Evolutionary conservation across 345 rosid genomes (phyloP), one percentile per base, ranked within the genome.

Genomic region (Salix dunnii): DNA sequence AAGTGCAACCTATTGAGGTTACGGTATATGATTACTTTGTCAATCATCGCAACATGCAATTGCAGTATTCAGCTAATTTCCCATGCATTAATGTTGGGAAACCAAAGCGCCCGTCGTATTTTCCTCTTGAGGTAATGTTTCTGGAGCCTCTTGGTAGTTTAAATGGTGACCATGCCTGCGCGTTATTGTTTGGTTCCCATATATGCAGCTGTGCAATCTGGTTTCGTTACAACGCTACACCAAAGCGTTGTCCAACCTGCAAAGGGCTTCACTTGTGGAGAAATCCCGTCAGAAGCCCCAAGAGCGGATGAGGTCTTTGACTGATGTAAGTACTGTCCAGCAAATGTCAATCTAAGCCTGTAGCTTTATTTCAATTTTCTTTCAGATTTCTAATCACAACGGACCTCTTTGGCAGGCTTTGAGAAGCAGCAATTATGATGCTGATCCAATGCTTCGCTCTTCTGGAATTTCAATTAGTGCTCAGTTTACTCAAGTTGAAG

Each of bases 401-500:
- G 16, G 51, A 13, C 4, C 14, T 74, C 68, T 67, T 48, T 71
- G 75, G 58, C 79, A 94, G 98, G 90, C 89, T 80, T 82, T 92
- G 78, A 82, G 66, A 65, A 76, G 31, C 28, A 87, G 96, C 88
- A 86, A 88, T 27, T 94, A 94, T 74, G 87, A 82, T 72, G 82
- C 82, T 69, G 97, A 92, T 75, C 90, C 90, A 1, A 75, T 89
- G 86, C 79, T 92, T 46, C 85, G 76, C 4, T 88, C 91, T 18
- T 87, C 90, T 70, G 97, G 98, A 74, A 86, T 92, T 36, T 79
- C 89, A 64, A 89, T 94, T n/a, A 78, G 74, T 64, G 68, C 84
- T 43, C 70, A 78, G 75, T 94, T 94, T 65, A 85, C 90, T 64
- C 87, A 87, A 84, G 88, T 94, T 16, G 97, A 94, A 20, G 97